Conservation (phyloP, 768 basidiomycete genomes). For the Xerocomellus chrysenteron region DNA sequence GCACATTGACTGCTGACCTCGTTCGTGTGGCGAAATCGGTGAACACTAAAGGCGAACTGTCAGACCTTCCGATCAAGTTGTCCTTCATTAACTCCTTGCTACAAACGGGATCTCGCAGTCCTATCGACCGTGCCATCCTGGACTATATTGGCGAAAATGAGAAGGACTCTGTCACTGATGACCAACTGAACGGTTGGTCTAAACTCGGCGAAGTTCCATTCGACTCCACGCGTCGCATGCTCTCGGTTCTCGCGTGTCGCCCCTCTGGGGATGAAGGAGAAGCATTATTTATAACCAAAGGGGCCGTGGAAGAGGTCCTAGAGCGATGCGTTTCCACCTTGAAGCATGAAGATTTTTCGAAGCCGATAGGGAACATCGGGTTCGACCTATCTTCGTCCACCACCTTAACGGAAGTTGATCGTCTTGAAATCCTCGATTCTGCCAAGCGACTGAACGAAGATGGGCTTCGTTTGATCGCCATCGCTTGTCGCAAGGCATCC, state of each 20-base stretch:
- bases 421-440: slow-evolving; percentile 24
- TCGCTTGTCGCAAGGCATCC: slow-evolving; percentile 24
- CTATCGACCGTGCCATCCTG: slow-evolving; percentile 35
- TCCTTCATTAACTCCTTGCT: slow-evolving; percentile 34
- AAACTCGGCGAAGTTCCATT: slow-evolving; percentile 37
- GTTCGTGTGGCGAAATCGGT: slow-evolving; percentile 38
- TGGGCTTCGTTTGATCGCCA: slow-evolving; percentile 31
- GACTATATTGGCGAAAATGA: slow-evolving; percentile 23
- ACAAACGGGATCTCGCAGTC: slow-evolving; percentile 38
- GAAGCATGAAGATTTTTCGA: slow-evolving; percentile 14
- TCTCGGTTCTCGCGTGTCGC: slow-evolving; percentile 35
- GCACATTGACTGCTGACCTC: slow-evolving; percentile 48
- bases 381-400: slow-evolving; percentile 20
- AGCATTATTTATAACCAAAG: slow-evolving; percentile 30
- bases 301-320: slow-evolving; percentile 34
- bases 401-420: slow-evolving; percentile 17
- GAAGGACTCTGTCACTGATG: slow-evolving; percentile 7
- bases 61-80: slow-evolving; percentile 26
- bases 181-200: slow-evolving; percentile 21
- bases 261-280: slow-evolving; percentile 11
- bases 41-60: slow-evolving; percentile 18
- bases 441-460: slow-evolving; percentile 32
- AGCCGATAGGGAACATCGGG: slow-evolving; percentile 7
- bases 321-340: slow-evolving; percentile 28
- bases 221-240: slow-evolving; percentile 37